Percentiles rank a stretch among this genome's conserved stretches.
These are phyloP conservation scores for Malus hybrid DNA, from an alignment of 331 rosid species.

Conservation along the genomic window DNA sequence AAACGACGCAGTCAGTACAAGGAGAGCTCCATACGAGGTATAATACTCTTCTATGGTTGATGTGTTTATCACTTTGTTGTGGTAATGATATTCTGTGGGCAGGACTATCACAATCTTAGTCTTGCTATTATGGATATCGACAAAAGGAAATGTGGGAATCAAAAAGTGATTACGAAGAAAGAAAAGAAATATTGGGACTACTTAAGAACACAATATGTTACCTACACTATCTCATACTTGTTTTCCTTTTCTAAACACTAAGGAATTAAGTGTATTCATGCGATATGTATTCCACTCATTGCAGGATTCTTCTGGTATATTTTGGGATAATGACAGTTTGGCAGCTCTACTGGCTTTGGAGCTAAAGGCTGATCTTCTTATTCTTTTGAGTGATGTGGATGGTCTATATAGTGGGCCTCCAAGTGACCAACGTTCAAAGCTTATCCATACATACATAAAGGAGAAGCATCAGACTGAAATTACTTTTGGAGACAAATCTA, in stretches of 20 bases:
- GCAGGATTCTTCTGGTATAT: constrained; percentile 77
- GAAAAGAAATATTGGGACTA: not conserved
- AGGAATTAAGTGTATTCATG: not conserved
- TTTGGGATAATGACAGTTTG: constrained; percentile 57
- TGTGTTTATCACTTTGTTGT: not conserved
- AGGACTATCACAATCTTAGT: not conserved
- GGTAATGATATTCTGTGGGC: not conserved
- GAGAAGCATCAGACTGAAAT: constrained; percentile 87
- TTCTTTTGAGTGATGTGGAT: constrained; percentile 92
- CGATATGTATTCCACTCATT: not conserved
- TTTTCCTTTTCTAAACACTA: not conserved
- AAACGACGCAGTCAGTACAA: constrained; percentile 95
- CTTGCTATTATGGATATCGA: not conserved
- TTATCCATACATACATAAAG: constrained; percentile 85
- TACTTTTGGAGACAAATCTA: constrained; percentile 96
- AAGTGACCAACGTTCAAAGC: constrained; percentile 85
- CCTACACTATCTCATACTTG: not conserved
- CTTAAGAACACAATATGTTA: not conserved
- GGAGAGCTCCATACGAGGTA: constrained; percentile 99
- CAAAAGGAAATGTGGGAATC: too few relatives aligned
- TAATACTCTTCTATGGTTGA: constrained; percentile 10
- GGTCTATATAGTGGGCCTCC: constrained; percentile 99
- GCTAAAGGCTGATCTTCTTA: constrained; percentile 91
- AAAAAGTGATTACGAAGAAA: not conserved
- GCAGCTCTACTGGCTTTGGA: constrained; percentile 95